These are phyloP conservation scores for Zelopaecilomyces penicillatus DNA, from an alignment of 2,329 filamentous ascomycete genomes.

Conservation along the genomic window DNA sequence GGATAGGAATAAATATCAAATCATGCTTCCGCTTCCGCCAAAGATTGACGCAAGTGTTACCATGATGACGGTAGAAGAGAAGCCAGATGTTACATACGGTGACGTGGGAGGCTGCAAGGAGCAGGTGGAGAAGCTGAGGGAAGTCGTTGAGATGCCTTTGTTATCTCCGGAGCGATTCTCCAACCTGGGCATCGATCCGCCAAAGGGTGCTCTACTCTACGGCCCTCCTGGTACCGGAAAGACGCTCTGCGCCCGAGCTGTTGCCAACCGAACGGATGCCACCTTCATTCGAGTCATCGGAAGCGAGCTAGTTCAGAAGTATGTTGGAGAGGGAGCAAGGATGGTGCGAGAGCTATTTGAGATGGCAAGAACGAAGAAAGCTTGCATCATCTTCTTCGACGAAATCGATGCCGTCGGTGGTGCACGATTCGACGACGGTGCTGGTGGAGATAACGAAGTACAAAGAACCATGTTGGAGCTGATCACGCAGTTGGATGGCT, in stretches of 20 bases:
- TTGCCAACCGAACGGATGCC: slow-evolving; percentile 95
- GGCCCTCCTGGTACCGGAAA: slow-evolving; percentile 98
- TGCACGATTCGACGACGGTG: slow-evolving; percentile 92
- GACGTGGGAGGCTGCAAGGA: slow-evolving; percentile 99
- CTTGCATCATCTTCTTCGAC: slow-evolving; percentile 96
- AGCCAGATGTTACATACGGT: slow-evolving; percentile 97
- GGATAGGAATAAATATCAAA: slow-evolving; percentile 98
- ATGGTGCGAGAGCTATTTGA: slow-evolving; percentile 99
- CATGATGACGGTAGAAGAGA: slow-evolving; percentile 99
- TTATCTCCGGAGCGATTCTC: slow-evolving; percentile 95
- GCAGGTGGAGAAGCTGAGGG: slow-evolving; percentile 96
- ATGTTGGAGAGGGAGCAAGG: slow-evolving; percentile 93
- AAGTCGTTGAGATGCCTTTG: slow-evolving; percentile 97
- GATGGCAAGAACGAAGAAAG: slow-evolving; percentile 99
- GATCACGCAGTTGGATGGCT: slow-evolving; percentile 93
- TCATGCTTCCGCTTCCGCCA: slow-evolving; percentile 86
- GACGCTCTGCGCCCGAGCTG: slow-evolving; percentile 92
- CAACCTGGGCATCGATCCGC: slow-evolving; percentile 96
- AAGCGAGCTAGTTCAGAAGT: slow-evolving; percentile 96
- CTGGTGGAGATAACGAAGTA: slow-evolving; percentile 94
- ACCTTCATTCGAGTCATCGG: slow-evolving; percentile 99
- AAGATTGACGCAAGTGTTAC: slow-evolving; percentile 99
- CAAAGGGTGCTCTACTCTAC: slow-evolving; percentile 93
- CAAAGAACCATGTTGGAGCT: slow-evolving; percentile 97
- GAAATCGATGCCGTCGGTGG: slow-evolving; percentile 96